These are phyloP conservation scores for Paramecium sonneborni DNA, from an alignment of 73 alveolate species.

Conservation along the genomic window DNA sequence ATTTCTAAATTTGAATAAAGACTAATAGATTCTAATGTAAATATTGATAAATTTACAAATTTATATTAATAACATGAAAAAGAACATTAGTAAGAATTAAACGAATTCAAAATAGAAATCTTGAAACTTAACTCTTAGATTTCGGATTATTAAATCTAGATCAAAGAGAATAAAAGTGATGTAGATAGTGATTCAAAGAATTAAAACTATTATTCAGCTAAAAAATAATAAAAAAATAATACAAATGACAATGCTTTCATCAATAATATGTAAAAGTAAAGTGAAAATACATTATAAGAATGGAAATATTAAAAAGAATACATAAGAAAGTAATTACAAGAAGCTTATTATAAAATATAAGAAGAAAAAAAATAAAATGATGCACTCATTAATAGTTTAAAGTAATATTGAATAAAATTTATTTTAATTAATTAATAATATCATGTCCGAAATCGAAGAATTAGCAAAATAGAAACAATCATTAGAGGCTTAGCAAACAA, in stretches of 20 bases:
- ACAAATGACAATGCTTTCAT: background rate
- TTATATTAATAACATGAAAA: background rate
- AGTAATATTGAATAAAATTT: conserved; percentile 20
- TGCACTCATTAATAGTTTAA: conserved; percentile 21
- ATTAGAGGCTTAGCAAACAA: background rate
- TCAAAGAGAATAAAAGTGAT: background rate
- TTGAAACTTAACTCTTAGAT: background rate
- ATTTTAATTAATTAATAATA: background rate
- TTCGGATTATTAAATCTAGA: background rate
- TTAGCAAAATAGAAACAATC: conserved; percentile 1
- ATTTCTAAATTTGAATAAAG: background rate
- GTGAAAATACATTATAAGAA: background rate
- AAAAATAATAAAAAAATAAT: background rate
- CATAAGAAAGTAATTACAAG: conserved; percentile 13
- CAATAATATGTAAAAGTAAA: background rate
- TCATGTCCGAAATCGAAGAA: conserved; percentile 29
- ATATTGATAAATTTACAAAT: background rate
- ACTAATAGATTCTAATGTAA: background rate
- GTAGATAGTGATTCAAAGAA: background rate
- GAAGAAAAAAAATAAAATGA: conserved; percentile 13
- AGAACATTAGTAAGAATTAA: background rate
- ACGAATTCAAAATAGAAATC: background rate
- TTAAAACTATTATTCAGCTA: background rate
- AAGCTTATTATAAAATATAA: background rate
- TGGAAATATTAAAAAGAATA: conserved; percentile 43